A percentile compares a stretch with the other conserved stretches of the same genome.
phyloP scores from a whole-genome alignment of 2,329 filamentous ascomycete species.

The Arachnomyces sp. region DNA sequence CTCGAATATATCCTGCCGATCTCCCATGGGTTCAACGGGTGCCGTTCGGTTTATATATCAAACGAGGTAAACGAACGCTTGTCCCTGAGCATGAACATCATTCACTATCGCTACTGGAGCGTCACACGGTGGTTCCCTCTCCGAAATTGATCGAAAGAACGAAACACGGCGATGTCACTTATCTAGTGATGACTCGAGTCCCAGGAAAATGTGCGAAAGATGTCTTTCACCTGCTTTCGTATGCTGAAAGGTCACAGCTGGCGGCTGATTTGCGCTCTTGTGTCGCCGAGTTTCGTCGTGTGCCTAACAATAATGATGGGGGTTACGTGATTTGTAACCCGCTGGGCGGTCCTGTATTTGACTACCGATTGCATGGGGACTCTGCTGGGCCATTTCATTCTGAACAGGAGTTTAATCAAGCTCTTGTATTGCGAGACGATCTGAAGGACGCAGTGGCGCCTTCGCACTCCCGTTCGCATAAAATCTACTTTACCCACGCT shows the following conservation, averaged over 20 bases:
- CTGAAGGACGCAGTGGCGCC: conserved; percentile 2
- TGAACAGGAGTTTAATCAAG: conserved; percentile 6
- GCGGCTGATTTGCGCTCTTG: conserved; percentile 4
- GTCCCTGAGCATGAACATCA: too few species aligned
- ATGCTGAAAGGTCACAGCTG: conserved; percentile 4
- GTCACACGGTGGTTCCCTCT: too few species aligned
- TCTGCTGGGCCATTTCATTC: conserved; percentile 6
- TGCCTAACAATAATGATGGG: neutral
- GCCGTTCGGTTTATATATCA: too few species aligned
- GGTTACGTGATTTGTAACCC: conserved; percentile 1
- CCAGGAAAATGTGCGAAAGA: conserved; percentile 1
- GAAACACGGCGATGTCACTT: too few species aligned
- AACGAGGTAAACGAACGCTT: too few species aligned
- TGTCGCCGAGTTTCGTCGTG: conserved; percentile 3
- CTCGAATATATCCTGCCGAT: too few species aligned
- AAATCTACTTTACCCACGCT: conserved; percentile 12
- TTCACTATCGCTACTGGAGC: too few species aligned
- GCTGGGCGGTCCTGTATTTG: conserved; percentile 2
- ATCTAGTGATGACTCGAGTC: too few species aligned
- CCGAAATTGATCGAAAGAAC: too few species aligned
- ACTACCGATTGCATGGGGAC: conserved; percentile 4
- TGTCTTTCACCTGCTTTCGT: conserved; percentile 6
- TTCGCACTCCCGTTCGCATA: neutral
- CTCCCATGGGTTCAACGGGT: too few species aligned
- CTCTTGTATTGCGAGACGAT: neutral